Evolutionary conservation across 768 basidiomycete genomes (phyloP).

Genomic region (Suillus variegatus): DNA sequence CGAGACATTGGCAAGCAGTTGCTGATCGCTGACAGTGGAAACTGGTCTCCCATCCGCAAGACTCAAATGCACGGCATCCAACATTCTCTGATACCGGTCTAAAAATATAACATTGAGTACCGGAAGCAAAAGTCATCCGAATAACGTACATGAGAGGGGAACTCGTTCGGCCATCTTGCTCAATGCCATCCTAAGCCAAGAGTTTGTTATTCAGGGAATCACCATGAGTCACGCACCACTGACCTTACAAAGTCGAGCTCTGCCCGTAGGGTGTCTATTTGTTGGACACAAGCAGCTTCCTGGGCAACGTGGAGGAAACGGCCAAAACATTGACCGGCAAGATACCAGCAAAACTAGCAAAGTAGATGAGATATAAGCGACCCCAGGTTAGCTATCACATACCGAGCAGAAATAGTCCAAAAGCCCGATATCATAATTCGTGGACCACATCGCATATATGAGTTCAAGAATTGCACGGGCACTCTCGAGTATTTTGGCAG

Average conservation of each 20-base stretch:
- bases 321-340: slow-evolving; percentile 63
- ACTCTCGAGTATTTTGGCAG: slow-evolving; percentile 66
- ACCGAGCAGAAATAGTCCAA: slow-evolving; percentile 73
- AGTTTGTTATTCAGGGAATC: neutral
- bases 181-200: slow-evolving; percentile 50
- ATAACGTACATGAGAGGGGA: slow-evolving; percentile 55
- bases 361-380: slow-evolving; percentile 4
- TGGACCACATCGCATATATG: slow-evolving; percentile 65
- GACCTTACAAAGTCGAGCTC: slow-evolving; percentile 75
- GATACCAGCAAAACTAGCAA: slow-evolving; percentile 67
- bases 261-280: slow-evolving; percentile 55
- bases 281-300: slow-evolving; percentile 55
- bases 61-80: slow-evolving; percentile 13
- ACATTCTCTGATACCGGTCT: slow-evolving; percentile 27
- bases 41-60: slow-evolving; percentile 11
- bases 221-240: slow-evolving; percentile 21
- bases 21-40: slow-evolving; percentile 12
- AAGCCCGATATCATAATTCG: slow-evolving; percentile 71
- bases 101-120: neutral
- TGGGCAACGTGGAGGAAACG: slow-evolving; percentile 67
- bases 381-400: slow-evolving; percentile 21
- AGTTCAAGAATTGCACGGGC: slow-evolving; percentile 68
- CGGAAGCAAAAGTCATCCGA: neutral
- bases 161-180: slow-evolving; percentile 64
- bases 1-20: slow-evolving; percentile 13